A percentile compares a stretch with the other conserved stretches of the same genome.
Evolutionary conservation across 306 rosid species (phyloP).

Genomic region (Ochetophila trinervis): DNA sequence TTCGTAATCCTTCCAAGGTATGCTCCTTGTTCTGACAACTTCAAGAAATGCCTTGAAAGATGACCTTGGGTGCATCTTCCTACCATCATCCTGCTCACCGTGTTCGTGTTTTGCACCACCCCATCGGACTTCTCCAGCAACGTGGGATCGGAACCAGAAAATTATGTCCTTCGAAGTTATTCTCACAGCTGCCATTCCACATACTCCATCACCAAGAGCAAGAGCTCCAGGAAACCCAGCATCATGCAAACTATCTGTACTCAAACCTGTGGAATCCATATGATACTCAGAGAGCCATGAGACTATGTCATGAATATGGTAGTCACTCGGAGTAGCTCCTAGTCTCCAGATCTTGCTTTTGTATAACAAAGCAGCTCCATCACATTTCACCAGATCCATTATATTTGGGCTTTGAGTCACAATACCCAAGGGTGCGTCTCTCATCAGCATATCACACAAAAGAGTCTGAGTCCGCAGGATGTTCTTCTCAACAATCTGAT

Average conservation of each 20-base stretch:
- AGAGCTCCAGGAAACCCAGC: conserved; percentile 80
- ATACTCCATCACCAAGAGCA: conserved; percentile 62
- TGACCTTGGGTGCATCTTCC: conserved; percentile 94
- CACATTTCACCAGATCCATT: conserved; percentile 95
- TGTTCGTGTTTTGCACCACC: conserved; percentile 93
- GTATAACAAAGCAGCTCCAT: conserved; percentile 86
- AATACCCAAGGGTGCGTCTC: conserved; percentile 90
- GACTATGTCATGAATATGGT: conserved; percentile 65
- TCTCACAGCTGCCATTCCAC: conserved; percentile 96
- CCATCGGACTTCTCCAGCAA: conserved; percentile 90
- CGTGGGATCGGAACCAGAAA: conserved; percentile 86
- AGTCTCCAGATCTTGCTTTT: conserved; percentile 68
- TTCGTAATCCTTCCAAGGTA: conserved; percentile 91
- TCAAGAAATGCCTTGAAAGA: conserved; percentile 97
- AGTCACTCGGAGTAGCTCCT: conserved; percentile 71
- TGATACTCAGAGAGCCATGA: conserved; percentile 68
- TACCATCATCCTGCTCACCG: conserved; percentile 70
- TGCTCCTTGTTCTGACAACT: conserved; percentile 74
- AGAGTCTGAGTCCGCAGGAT: conserved; percentile 89
- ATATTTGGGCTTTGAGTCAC: conserved; percentile 83
- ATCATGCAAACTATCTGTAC: conserved; percentile 91
- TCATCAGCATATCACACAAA: conserved; percentile 91
- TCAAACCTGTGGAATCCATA: conserved; percentile 90
- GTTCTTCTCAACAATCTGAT: conserved; percentile 80
- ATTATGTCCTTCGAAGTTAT: conserved; percentile 65